Conservation (phyloP, 1,284 basidiomycete species). For the Coniferiporia weirii region DNA sequence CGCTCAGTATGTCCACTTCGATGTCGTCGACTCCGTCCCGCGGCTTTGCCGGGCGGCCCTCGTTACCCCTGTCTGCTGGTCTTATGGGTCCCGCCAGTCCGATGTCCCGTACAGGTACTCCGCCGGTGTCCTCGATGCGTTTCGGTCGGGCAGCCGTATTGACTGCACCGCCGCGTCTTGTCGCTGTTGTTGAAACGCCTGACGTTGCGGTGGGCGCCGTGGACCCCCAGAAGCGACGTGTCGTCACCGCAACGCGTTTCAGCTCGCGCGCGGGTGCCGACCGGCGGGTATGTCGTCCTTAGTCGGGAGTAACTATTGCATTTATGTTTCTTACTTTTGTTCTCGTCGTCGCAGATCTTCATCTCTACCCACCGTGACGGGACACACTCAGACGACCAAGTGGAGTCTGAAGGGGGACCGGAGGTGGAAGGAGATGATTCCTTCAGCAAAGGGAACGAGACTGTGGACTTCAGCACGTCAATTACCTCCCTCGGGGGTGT, state of each 20-base stretch:
- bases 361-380: conserved; percentile 72
- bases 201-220: conserved; percentile 80
- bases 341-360: conserved; percentile 48
- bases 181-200: conserved; percentile 78
- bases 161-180: conserved; percentile 71
- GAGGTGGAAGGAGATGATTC: conserved; percentile 25
- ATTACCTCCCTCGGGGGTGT: conserved; percentile 60
- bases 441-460: conserved; percentile 27
- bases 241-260: conserved; percentile 82
- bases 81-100: conserved; percentile 8
- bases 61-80: not conserved
- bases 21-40: conserved; percentile 5
- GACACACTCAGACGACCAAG: not conserved
- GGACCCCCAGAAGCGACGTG: conserved; percentile 72
- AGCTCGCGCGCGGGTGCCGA: conserved; percentile 76
- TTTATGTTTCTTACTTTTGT: conserved; percentile 7
- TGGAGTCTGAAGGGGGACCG: conserved; percentile 23
- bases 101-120: conserved; percentile 16
- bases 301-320: not conserved
- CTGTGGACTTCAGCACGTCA: conserved; percentile 55
- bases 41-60: conserved; percentile 2
- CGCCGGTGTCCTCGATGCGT: conserved; percentile 38
- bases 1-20: conserved; percentile 14
- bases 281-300: conserved; percentile 50
- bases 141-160: conserved; percentile 66